phyloP scores from a whole-genome alignment of 495 filamentous ascomycete species.

The Daldinia grandis region DNA sequence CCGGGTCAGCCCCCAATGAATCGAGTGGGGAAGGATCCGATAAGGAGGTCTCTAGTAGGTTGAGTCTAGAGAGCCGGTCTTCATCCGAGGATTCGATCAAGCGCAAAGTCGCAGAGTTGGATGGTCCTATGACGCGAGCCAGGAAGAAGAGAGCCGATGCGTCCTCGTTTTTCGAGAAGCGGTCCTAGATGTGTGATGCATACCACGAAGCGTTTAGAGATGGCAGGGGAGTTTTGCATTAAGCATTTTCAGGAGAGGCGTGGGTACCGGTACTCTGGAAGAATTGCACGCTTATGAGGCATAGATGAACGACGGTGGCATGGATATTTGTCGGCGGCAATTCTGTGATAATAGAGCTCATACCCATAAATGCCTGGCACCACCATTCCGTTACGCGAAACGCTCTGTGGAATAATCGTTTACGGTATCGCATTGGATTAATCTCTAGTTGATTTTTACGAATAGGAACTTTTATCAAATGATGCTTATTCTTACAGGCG shows the following conservation, averaged over 20 bases:
- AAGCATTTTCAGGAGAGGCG: constrained; percentile 31
- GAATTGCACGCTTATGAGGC: constrained; percentile 2
- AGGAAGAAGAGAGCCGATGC: not conserved
- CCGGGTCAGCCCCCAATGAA: not conserved
- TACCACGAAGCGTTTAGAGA: constrained; percentile 6
- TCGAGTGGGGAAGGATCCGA: not conserved
- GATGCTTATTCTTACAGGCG: not conserved
- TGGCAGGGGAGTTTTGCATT: constrained; percentile 16
- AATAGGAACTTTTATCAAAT: not conserved
- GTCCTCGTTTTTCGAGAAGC: not conserved
- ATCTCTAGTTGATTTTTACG: not conserved
- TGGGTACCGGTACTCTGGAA: constrained; percentile 4
- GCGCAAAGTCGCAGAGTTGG: constrained; percentile 10
- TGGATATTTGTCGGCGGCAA: constrained; percentile 7
- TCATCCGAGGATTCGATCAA: constrained; percentile 12
- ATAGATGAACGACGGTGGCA: constrained; percentile 2
- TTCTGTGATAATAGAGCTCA: constrained; percentile 10
- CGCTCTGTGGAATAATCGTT: not conserved
- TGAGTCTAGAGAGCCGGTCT: not conserved
- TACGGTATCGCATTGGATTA: not conserved
- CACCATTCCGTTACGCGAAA: not conserved
- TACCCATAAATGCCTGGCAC: not conserved
- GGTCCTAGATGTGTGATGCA: constrained; percentile 1
- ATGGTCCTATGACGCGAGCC: constrained; percentile 18
- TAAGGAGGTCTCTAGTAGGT: not conserved